Evolutionary conservation across 371 early-diverging fungal species (phyloP), one percentile per base, ranked within the genome.

Genomic region (Dinochytrium kinnereticum): DNA sequence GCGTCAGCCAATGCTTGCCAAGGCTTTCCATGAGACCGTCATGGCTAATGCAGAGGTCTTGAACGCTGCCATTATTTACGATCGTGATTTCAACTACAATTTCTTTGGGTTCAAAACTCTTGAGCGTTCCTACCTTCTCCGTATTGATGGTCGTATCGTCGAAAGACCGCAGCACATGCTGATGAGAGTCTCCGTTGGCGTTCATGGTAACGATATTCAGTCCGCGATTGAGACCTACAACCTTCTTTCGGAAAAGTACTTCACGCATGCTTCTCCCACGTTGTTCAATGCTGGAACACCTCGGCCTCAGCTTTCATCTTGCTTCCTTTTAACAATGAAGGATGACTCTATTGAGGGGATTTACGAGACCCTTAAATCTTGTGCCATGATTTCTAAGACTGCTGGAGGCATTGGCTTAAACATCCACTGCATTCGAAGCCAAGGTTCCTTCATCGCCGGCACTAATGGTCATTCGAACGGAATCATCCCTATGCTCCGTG

Each of bases 31-130:
- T 79, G 75, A 90, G 19, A 73, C 88, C 64, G 89, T 98, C 57
- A 85, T 87, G 86, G 85, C 87, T 51, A 80, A 99, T 82, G 88
- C 90, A 13, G 97, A 95, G 30, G 82, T 82, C 34, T 90, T 99
- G 71, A 92, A 99, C 86, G 88, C 91, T 13, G 93, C 95, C 71
- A 94, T 99, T 71, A 92, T 95, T 76, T 94, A 96, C 80, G 93
- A 95, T 61, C 93, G 99, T 78, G 99, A 99, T 81, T 98, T 91
- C 81, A 91, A 91, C 72, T 97, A 98, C 87, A 96, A 93, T 84
- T 99, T 92, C 86, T 99, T 99, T 90, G 99, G 99, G 13, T 96
- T 99, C 89, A 98, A 98, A 85, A 99, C 99, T 0, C 90, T 99
- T 26, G 96, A 97, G 81, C 93, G 97, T 34, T 94, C 95, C 34